Evolutionary conservation across 2,329 filamentous ascomycete genomes (phyloP), one percentile per base, ranked within the genome.

Genomic region (Pseudogymnoascus sp.): DNA sequence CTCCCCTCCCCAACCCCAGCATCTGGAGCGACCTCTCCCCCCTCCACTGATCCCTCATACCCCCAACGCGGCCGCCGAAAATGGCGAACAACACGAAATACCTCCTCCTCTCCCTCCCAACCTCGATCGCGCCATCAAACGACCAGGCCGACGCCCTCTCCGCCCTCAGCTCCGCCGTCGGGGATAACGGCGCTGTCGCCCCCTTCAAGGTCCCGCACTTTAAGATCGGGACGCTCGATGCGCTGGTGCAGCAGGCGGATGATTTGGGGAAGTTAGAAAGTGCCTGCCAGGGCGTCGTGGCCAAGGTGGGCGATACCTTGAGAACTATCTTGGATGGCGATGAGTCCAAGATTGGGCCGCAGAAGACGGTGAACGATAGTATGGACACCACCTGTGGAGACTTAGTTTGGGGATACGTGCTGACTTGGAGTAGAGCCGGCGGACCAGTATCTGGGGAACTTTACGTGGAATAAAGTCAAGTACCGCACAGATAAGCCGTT

Each of bases 381-480:
- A 89, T 93, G 70, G 89, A 93, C 72, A 87, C 87, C 67, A 91
- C 92, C 78, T 33, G 62, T 64, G 48, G 42, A 18, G 13, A 12
- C 27, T 36, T 8, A 9, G 37, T 42, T 18, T 8, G n/a, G 6
- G 18, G 55, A 4, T 12, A 27, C 36, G 58, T 59, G 13, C 58
- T 52, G 27, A 52, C 18, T 31, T 52, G n/a, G 45, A 10, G 63
- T 58, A 97, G 93, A 96, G 75, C 92, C 94, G n/a, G 92, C 93
- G 64, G 93, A 97, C 70, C 88, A 93, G 73, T 99, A 97, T 73
- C 79, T 99, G 52, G 85, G 87, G 72, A 87, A 83, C 61, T 99
- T 97, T 76, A 83, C 85, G 67, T 99, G 94, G 94, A 97, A 97
- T 79, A 97, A 94, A 76, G 90, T 96, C 76, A 94, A 96, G 74